Evolutionary conservation across 257 asterid genomes (phyloP).

Genomic region (Gentiana dahurica): DNA sequence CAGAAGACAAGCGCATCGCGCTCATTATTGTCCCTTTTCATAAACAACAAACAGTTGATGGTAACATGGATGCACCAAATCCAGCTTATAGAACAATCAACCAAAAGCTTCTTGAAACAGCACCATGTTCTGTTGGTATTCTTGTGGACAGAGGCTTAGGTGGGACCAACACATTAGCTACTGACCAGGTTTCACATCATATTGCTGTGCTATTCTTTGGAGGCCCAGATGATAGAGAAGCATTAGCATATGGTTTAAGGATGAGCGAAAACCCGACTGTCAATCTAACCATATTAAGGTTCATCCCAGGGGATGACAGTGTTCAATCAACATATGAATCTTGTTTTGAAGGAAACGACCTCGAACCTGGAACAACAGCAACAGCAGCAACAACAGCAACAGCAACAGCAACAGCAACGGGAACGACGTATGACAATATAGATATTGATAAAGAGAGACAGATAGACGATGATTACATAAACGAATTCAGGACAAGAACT

Average conservation of each 20-base stretch:
- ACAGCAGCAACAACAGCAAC: too few species aligned
- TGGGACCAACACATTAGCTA: slow-evolving; percentile 52
- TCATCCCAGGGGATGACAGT: slow-evolving; percentile 31
- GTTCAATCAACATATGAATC: slow-evolving; percentile 2
- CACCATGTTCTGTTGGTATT: slow-evolving; percentile 84
- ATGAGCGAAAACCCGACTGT: slow-evolving; percentile 62
- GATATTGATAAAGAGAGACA: slow-evolving; percentile 43
- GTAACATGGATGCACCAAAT: slow-evolving; percentile 79
- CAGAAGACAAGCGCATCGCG: slow-evolving; percentile 73
- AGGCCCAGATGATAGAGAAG: slow-evolving; percentile 84
- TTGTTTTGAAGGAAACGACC: background rate
- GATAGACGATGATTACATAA: slow-evolving; percentile 51
- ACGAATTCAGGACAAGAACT: slow-evolving; percentile 42
- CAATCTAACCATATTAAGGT: slow-evolving; percentile 50
- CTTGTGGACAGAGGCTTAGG: slow-evolving; percentile 83
- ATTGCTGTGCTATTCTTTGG: slow-evolving; percentile 69
- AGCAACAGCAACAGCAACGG: slow-evolving; percentile 2
- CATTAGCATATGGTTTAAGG: slow-evolving; percentile 63
- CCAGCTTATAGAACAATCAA: slow-evolving; percentile 61
- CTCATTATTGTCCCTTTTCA: slow-evolving; percentile 73
- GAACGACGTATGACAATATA: slow-evolving; percentile 35
- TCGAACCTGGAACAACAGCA: slow-evolving; percentile 20
- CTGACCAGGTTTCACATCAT: slow-evolving; percentile 47
- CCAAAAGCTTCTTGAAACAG: slow-evolving; percentile 64
- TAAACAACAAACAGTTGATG: slow-evolving; percentile 92